phyloP scores from a whole-genome alignment of 495 filamentous ascomycete genomes.

The Entonaema liquescens region DNA sequence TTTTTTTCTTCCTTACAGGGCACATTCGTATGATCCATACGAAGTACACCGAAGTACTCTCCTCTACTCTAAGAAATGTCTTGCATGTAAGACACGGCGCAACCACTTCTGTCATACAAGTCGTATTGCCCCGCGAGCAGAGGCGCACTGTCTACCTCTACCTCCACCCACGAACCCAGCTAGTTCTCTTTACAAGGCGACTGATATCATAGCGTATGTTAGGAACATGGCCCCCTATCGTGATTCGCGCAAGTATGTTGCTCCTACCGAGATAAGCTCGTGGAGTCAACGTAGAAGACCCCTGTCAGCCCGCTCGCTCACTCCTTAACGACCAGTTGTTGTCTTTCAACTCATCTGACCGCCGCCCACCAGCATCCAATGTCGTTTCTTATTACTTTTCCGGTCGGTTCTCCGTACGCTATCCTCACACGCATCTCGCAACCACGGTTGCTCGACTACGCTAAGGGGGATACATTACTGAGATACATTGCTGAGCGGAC shows the following conservation, averaged over 20 bases:
- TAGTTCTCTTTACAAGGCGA: no score
- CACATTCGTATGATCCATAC: neutral
- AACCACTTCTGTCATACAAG: slow-evolving; percentile 1
- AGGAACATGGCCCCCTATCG: slow-evolving; percentile 1
- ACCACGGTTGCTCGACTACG: neutral
- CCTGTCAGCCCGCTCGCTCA: slow-evolving; percentile 15
- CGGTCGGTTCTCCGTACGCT: slow-evolving; percentile 25
- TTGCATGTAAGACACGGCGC: slow-evolving; percentile 10
- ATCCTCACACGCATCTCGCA: neutral
- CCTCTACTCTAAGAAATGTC: neutral
- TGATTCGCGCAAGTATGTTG: slow-evolving; percentile 38
- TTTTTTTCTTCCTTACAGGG: neutral
- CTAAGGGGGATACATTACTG: neutral
- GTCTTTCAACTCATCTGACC: neutral
- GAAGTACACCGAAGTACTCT: neutral
- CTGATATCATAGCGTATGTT: neutral
- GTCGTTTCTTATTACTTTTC: slow-evolving; percentile 34
- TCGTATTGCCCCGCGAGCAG: slow-evolving; percentile 18
- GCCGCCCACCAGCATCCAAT: slow-evolving; percentile 5
- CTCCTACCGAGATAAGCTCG: slow-evolving; percentile 42
- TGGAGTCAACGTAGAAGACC: slow-evolving; percentile 24
- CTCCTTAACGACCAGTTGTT: neutral
- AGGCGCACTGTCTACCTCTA: slow-evolving; percentile 13
- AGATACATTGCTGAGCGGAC: slow-evolving; percentile 4
- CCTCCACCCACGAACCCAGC: neutral